Evolutionary conservation across 179 eudicot genomes (phyloP), one percentile per base, ranked within the genome.

Genomic region (Pouteria campechiana): DNA sequence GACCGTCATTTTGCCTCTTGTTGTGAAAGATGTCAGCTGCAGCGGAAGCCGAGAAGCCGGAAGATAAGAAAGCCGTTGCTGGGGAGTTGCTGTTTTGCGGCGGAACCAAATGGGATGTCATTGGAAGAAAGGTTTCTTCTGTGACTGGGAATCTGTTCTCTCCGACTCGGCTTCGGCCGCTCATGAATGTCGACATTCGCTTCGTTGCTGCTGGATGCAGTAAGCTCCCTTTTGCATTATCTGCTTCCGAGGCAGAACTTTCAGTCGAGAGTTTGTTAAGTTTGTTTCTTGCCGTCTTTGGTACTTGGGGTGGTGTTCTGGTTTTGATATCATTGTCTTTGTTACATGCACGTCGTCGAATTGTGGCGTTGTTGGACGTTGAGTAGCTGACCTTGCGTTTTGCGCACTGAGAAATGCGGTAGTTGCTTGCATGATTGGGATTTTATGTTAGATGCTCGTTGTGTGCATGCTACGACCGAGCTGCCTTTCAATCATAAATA

Each of bases 31-130:
- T n/a, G n/a, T n/a, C n/a, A n/a, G n/a, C n/a, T n/a, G n/a, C n/a
- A n/a, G n/a, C n/a, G n/a, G n/a, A n/a, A n/a, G n/a, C n/a, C n/a
- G 34, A 25, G 50, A 51, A 31, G 50, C 45, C 33, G 55, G 74
- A 64, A 37, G 76, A 67, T 50, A 80, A 59, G 57, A 59, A 29
- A 47, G 76, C 51, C 48, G 65, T 64, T 42, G 93, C 90, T 10
- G 97, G 97, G 6, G 97, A 89, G 71, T 41, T 89, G 41, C 27
- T 89, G 64, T 86, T 69, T 42, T 86, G 97, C 43, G 97, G 97
- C 9, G 60, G 83, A 6, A 81, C 97, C 17, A 41, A 60, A 35
- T 89, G 97, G 97, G 90, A 81, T 41, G 60, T 81, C 37, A 54
- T 85, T 64, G 95, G 95, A 18, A 70, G 81, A 44, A 64, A 60